Base-by-base conservation (phyloP, 495 filamentous ascomycete genomes). In the Penicillium taxi region DNA sequence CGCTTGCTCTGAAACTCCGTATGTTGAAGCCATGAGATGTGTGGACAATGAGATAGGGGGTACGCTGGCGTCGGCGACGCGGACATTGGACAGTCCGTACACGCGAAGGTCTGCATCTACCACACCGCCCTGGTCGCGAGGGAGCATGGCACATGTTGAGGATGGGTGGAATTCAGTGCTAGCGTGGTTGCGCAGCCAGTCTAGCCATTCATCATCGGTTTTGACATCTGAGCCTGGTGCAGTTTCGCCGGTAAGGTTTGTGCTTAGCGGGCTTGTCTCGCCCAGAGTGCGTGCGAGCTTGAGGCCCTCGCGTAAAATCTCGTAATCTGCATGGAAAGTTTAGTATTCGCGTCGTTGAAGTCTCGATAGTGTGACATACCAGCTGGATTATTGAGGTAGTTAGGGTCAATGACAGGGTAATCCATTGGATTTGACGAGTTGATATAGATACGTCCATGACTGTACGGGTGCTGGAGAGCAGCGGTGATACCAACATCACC, bases 141-240 rank as follows among this genome's bases (percentile, higher is more conserved):
- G 68, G 3, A 74, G 52, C 71, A 75, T 73, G 1, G 70, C 67
- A 29, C 67, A 66, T 5, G 71, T 63, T 1, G 72, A 70, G 5
- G 61, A 64, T 0, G 70, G 69, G 40, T 75, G 71, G 37, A 55
- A 70, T 26, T 70, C 62, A 0, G 67, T 64, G 13, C 57, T 32
- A 6, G 48, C 51, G 8, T 23, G 11, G 11, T 29, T 9, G 13
- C 46, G 43, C 5, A 61, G 23, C 45, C 48, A 61, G 9, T 46
- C 27, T 0, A 31, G 6, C 58, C 50, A 63, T n/a, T 58, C 47
- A 0, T 47, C 47, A 21, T 61, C 57, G 11, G 41, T 48, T 12
- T 52, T 34, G 11, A 52, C 43, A 0, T 36, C 19, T 8, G 43
- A 21, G 5, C 57, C 57, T 9, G 57, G 57, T 0, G 47, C 20